Evolutionary conservation across 257 asterid species (phyloP).

Genomic region (Capsicum baccatum): DNA sequence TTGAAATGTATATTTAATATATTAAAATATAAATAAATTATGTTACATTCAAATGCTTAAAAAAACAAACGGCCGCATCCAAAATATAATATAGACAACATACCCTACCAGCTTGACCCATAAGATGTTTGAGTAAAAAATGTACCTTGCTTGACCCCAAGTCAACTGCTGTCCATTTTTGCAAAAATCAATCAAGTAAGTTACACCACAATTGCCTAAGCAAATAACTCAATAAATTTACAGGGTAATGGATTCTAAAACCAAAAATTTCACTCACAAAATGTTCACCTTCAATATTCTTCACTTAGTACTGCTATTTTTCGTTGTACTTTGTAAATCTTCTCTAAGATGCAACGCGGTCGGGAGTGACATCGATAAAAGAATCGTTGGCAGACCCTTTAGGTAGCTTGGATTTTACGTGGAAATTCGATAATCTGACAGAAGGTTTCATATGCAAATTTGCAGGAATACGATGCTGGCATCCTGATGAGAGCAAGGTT

Average conservation of each 20-base stretch:
- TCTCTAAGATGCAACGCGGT: conserved; percentile 2
- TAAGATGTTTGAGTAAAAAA: not conserved
- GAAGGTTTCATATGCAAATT: conserved; percentile 1
- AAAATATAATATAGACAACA: too few species aligned
- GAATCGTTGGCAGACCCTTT: not conserved
- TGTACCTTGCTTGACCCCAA: not conserved
- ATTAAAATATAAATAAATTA: too few species aligned
- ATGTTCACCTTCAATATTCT: not conserved
- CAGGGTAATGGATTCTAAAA: not conserved
- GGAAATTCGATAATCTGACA: not conserved
- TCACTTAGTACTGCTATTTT: not conserved
- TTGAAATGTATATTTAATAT: too few species aligned
- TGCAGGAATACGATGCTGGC: not conserved
- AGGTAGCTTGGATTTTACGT: not conserved
- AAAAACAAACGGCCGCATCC: too few species aligned
- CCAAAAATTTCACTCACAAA: not conserved
- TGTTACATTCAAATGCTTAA: too few species aligned
- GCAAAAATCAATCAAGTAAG: not conserved
- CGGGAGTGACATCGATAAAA: not conserved
- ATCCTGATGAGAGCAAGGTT: not conserved
- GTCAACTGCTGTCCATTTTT: not conserved
- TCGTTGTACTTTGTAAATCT: not conserved
- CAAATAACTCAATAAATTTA: not conserved
- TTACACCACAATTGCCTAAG: not conserved
- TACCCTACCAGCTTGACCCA: too few species aligned